phyloP scores from a whole-genome alignment of 2,329 filamentous ascomycete genomes.

The Penicillium sp. region DNA sequence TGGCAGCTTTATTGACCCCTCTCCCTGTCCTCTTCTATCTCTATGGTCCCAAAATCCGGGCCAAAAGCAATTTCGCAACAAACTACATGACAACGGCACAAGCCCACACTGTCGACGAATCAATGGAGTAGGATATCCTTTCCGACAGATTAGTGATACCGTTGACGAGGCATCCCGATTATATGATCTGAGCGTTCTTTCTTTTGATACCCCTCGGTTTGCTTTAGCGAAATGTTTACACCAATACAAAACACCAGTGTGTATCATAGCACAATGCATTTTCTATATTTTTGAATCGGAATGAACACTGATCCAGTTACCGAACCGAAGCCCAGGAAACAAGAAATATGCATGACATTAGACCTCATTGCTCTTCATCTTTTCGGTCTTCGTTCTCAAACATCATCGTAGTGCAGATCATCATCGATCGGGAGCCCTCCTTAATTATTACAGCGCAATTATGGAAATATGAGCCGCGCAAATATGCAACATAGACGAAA shows the following conservation, averaged over 20 bases:
- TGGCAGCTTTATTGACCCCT: constrained; percentile 29
- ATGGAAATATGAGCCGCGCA: constrained; percentile 21
- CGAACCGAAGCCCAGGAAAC: neutral
- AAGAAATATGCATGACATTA: constrained; percentile 29
- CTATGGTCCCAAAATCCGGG: constrained; percentile 28
- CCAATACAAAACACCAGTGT: neutral
- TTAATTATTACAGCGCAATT: constrained; percentile 23
- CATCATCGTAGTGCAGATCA: constrained; percentile 16
- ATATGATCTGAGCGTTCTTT: neutral
- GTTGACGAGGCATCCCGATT: no score
- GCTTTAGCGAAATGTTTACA: neutral
- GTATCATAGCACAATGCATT: neutral
- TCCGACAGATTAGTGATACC: neutral
- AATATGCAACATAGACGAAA: constrained; percentile 21
- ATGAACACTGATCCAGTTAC: constrained; percentile 5
- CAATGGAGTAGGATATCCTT: neutral
- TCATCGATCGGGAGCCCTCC: constrained; percentile 7
- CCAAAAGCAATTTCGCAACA: constrained; percentile 34
- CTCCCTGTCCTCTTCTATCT: constrained; percentile 35
- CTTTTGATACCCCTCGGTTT: neutral
- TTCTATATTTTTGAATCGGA: neutral
- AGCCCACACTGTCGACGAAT: constrained; percentile 10
- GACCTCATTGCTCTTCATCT: constrained; percentile 31
- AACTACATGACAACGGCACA: constrained; percentile 19
- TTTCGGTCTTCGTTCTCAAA: constrained; percentile 13